Conservation (phyloP, 768 basidiomycete genomes). For the Mycena galericulata region DNA sequence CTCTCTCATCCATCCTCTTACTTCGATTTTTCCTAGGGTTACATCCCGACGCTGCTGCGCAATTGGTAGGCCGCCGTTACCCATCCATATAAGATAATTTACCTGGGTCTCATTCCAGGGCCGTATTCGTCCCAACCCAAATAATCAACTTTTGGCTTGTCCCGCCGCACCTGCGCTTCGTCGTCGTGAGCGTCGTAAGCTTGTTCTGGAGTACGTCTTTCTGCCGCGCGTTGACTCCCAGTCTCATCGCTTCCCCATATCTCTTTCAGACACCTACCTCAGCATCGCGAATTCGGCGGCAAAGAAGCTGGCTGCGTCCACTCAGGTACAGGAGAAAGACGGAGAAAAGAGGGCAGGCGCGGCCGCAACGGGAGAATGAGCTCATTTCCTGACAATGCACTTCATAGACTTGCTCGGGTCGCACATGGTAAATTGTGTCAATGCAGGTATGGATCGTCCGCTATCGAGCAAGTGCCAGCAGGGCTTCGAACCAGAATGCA, state of each 20-base stretch:
- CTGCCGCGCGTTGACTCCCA: not conserved
- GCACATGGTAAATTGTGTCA: too few relatives aligned
- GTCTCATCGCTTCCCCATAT: not conserved
- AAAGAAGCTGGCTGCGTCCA: too few relatives aligned
- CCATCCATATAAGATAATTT: not conserved
- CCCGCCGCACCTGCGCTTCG: slow-evolving; percentile 81
- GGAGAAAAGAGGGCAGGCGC: too few relatives aligned
- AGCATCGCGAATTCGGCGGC: too few relatives aligned
- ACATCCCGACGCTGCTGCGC: slow-evolving; percentile 77
- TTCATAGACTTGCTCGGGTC: too few relatives aligned
- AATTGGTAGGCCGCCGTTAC: slow-evolving; percentile 67
- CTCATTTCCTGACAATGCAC: too few relatives aligned
- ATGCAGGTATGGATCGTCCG: too few relatives aligned
- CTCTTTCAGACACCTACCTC: not conserved
- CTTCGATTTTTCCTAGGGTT: slow-evolving; percentile 57
- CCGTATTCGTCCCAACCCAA: slow-evolving; percentile 82
- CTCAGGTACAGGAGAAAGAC: not conserved
- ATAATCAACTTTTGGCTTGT: slow-evolving; percentile 83
- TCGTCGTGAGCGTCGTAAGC: slow-evolving; percentile 80
- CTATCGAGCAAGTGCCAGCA: too few relatives aligned
- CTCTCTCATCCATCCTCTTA: not conserved
- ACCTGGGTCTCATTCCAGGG: slow-evolving; percentile 52
- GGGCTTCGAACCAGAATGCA: too few relatives aligned
- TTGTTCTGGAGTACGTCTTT: slow-evolving; percentile 82
- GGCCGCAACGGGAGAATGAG: too few relatives aligned